Evolutionary conservation across 495 filamentous ascomycete genomes (phyloP).

Genomic region (Aspergillus conjunctus): DNA sequence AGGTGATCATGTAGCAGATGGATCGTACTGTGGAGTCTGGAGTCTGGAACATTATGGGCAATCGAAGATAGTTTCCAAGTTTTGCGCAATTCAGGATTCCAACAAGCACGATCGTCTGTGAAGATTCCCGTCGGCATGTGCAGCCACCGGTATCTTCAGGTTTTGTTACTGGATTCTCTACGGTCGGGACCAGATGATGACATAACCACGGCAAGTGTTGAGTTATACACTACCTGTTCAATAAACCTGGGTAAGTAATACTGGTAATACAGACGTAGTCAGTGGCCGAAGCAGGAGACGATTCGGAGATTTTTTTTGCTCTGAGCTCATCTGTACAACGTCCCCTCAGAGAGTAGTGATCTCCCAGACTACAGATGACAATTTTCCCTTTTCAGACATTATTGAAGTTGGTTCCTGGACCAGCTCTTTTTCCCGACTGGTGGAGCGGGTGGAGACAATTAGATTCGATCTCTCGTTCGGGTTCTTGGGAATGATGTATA

Average conservation of each 20-base stretch:
- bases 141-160: neutral
- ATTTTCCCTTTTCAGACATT: neutral
- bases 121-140: slow-evolving; percentile 12
- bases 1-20: neutral
- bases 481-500: slow-evolving; percentile 28
- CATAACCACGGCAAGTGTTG: neutral
- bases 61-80: slow-evolving; percentile 4
- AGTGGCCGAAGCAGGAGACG: neutral
- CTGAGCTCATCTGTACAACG: neutral
- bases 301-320: neutral
- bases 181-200: slow-evolving; percentile 8
- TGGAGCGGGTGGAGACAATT: slow-evolving; percentile 35
- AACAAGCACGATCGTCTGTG: slow-evolving; percentile 12
- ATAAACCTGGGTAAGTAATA: neutral
- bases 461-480: slow-evolving; percentile 40
- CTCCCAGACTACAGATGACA: slow-evolving; percentile 1
- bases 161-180: slow-evolving; percentile 8
- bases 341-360: neutral
- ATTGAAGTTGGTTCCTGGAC: slow-evolving; percentile 24
- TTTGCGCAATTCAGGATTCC: slow-evolving; percentile 18
- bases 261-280: neutral
- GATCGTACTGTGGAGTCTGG: neutral
- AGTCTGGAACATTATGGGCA: neutral
- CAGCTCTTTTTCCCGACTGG: slow-evolving; percentile 41
- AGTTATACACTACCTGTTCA: neutral